Evolutionary conservation across 805 yeast genomes (phyloP).

Genomic region (Lachancea waltii): DNA sequence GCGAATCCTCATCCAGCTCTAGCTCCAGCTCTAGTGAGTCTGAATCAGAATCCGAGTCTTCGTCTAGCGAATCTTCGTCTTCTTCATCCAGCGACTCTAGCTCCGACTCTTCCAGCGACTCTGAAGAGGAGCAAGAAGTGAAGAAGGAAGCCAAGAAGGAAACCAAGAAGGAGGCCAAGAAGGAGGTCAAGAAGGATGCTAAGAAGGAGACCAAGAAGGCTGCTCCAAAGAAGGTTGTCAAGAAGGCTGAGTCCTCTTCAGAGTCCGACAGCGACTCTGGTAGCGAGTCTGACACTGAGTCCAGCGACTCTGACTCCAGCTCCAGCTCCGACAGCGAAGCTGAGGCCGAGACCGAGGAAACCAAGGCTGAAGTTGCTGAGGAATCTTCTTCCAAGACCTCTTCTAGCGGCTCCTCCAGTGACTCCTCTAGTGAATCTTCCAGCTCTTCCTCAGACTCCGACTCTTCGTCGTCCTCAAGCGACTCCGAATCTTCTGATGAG

Average conservation of each 20-base stretch:
- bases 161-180: constrained; percentile 16
- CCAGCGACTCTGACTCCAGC: constrained; percentile 17
- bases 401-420: constrained; percentile 18
- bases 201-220: constrained; percentile 20
- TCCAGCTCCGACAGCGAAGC: constrained; percentile 15
- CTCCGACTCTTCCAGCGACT: constrained; percentile 15
- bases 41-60: constrained; percentile 12
- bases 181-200: constrained; percentile 25
- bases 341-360: constrained; percentile 3
- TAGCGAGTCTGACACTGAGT: constrained; percentile 14
- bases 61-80: constrained; percentile 15
- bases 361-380: constrained; percentile 20
- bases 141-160: constrained; percentile 3
- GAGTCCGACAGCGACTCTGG: constrained; percentile 19
- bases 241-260: constrained; percentile 8
- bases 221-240: constrained; percentile 6
- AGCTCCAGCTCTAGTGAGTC: constrained; percentile 14
- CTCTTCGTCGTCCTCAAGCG: constrained; percentile 23
- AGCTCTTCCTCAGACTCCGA: constrained; percentile 28
- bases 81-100: constrained; percentile 31
- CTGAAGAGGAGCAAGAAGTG: constrained; percentile 5
- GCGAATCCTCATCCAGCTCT: constrained; percentile 15
- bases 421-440: constrained; percentile 16
- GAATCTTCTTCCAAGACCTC: constrained; percentile 10
- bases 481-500: constrained; percentile 28